Evolutionary conservation across 495 filamentous ascomycete genomes (phyloP), one percentile per base, ranked within the genome.

Genomic region (Penicillium argentinense): DNA sequence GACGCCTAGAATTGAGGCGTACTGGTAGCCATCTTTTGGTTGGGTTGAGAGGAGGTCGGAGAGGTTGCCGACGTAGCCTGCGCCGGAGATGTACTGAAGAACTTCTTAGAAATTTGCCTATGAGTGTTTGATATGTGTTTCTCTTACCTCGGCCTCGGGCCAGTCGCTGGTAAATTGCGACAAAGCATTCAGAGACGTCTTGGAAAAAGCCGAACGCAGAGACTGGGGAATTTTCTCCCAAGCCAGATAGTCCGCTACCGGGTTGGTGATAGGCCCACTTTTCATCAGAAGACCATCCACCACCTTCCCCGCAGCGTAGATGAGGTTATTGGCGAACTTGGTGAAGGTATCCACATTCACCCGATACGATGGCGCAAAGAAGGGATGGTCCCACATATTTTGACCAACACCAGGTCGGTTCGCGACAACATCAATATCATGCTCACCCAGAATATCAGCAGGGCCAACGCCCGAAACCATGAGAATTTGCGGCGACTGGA

Each of bases 61-160:
- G 32, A 70, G 62, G 25, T 74, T 71, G 25, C 63, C 64, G 9
- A 64, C 44, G 27, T 63, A 67, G 4, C 60, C 68, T 17, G 66
- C 67, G 5, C 52, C 49, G 5, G 70, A 63, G 16, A 64, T 62
- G 24, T 59, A 72, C 74, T 72, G 30, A 42, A 42, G n/a, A 49
- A 52, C n/a, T 17, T 66, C 56, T 21, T 39, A 26, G 2, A 29
- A 1, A 13, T 26, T 13, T 16, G n/a, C 4, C 23, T 40, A 24
- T 47, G 41, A 0, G 42, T 18, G 6, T 45, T 49, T 30, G 37
- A 4, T 59, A 19, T 24, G 24, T 4, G 14, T 0, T 58, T 12
- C 62, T 17, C 32, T 45, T 67, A 46, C 56, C 59, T 84, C 79
- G 9, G 80, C 56, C 30, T 84, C 81, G 4, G 81, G 82, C 80